phyloP scores from a whole-genome alignment of 306 rosid genomes.

The Inga oerstediana region DNA sequence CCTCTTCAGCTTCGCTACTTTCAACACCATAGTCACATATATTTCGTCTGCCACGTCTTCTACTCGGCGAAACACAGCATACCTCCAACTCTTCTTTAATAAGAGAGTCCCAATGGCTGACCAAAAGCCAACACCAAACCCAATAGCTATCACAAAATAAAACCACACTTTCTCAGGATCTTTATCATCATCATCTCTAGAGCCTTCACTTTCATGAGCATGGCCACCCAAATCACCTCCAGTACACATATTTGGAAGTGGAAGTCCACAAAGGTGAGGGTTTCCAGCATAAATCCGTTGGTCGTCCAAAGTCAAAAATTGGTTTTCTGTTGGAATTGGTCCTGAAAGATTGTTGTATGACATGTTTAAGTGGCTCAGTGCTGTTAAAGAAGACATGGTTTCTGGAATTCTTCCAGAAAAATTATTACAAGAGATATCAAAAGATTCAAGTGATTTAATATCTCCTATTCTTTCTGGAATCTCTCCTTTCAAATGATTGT shows the following conservation, averaged over 20 bases:
- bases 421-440: background rate
- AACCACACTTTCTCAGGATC: background rate
- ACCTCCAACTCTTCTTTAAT: background rate
- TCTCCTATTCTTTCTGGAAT: background rate
- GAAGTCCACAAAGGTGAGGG: background rate
- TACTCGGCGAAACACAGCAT: background rate
- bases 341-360: slow-evolving; percentile 3
- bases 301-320: background rate
- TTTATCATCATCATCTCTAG: background rate
- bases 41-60: background rate
- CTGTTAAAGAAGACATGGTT: background rate
- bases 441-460: background rate
- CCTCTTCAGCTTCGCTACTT: background rate
- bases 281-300: background rate
- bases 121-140: slow-evolving; percentile 1
- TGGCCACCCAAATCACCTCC: background rate
- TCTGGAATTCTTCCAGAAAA: background rate
- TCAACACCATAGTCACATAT: background rate
- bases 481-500: background rate
- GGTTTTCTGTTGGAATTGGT: background rate
- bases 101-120: background rate
- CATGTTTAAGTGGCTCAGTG: background rate
- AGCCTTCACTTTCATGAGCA: background rate
- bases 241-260: background rate
- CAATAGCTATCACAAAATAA: background rate